phyloP scores from a whole-genome alignment of 1,139 yeast genomes.

The Hansenula lynferdii region DNA sequence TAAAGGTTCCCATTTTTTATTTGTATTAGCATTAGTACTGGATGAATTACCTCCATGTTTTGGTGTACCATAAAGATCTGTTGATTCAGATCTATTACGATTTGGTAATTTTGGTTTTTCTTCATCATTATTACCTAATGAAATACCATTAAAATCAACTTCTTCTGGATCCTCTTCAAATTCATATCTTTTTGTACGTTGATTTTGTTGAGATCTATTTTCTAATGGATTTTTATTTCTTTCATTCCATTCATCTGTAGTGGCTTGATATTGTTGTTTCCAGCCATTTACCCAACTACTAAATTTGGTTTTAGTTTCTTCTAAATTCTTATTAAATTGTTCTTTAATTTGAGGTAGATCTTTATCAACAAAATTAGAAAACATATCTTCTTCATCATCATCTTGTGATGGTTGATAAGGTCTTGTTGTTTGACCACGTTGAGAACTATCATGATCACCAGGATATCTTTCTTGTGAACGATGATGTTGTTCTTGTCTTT shows the following conservation, averaged over 20 bases:
- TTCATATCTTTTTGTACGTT: conserved; percentile 29
- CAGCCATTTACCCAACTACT: conserved; percentile 76
- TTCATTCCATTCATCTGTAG: conserved; percentile 10
- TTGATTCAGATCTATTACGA: conserved; percentile 28
- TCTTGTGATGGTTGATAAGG: conserved; percentile 35
- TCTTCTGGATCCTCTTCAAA: conserved; percentile 56
- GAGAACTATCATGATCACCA: conserved; percentile 19
- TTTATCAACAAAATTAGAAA: conserved; percentile 60
- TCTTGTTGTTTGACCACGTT: conserved; percentile 13
- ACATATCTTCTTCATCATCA: conserved; percentile 46
- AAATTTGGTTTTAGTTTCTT: conserved; percentile 76
- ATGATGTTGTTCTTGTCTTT: conserved; percentile 21
- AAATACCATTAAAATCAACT: conserved; percentile 46
- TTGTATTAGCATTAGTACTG: conserved; percentile 23
- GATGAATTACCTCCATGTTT: conserved; percentile 21
- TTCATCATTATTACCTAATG: conserved; percentile 36
- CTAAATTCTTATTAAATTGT: conserved; percentile 69
- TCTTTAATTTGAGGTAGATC: conserved; percentile 65
- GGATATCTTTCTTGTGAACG: conserved; percentile 10
- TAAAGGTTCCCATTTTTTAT: conserved; percentile 57
- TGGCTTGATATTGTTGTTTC: conserved; percentile 22
- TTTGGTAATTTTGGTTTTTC: conserved; percentile 32
- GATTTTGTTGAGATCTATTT: conserved; percentile 10
- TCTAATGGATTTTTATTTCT: conserved; percentile 15
- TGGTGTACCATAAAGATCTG: conserved; percentile 24